These are phyloP conservation scores for Aspergillus clavatus DNA, from an alignment of 2,329 filamentous ascomycete genomes.

Conservation along the genomic window DNA sequence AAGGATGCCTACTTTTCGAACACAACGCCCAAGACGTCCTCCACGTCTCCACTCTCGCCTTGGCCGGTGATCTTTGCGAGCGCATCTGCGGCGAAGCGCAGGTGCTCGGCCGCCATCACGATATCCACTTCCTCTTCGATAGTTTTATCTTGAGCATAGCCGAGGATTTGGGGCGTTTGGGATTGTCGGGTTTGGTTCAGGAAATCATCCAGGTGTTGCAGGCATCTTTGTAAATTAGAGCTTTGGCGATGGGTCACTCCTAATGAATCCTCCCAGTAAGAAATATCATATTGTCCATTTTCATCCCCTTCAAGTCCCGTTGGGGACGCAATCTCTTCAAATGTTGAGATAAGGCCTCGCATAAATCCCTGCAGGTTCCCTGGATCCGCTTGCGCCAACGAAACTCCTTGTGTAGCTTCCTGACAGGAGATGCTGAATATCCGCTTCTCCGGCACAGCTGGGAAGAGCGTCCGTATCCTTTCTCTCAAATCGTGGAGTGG, in stretches of 20 bases:
- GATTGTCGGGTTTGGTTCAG: conserved; percentile 50
- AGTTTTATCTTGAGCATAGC: conserved; percentile 11
- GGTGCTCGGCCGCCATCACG: conserved; percentile 82
- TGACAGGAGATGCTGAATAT: conserved; percentile 70
- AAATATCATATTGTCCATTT: conserved; percentile 50
- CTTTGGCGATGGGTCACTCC: conserved; percentile 88
- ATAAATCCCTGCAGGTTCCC: conserved; percentile 68
- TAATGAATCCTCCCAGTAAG: conserved; percentile 74
- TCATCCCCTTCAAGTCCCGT: conserved; percentile 29
- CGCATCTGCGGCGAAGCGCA: conserved; percentile 73
- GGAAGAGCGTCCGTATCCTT: conserved; percentile 38
- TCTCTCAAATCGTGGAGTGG: conserved; percentile 29
- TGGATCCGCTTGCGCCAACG: conserved; percentile 42
- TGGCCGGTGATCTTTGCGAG: conserved; percentile 84
- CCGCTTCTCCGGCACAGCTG: conserved; percentile 40
- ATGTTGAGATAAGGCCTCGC: conserved; percentile 60
- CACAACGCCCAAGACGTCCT: conserved; percentile 92
- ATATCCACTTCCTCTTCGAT: conserved; percentile 59
- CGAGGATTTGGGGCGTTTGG: conserved; percentile 10
- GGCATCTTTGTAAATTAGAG: conserved; percentile 70
- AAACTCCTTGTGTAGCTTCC: conserved; percentile 42
- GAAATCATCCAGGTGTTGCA: conserved; percentile 68
- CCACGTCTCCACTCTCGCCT: conserved; percentile 81
- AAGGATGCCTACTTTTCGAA: conserved; percentile 78
- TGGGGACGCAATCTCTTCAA: conserved; percentile 48